Conservation (phyloP, 805 yeast species). For the Ogataea chonburiensis region DNA sequence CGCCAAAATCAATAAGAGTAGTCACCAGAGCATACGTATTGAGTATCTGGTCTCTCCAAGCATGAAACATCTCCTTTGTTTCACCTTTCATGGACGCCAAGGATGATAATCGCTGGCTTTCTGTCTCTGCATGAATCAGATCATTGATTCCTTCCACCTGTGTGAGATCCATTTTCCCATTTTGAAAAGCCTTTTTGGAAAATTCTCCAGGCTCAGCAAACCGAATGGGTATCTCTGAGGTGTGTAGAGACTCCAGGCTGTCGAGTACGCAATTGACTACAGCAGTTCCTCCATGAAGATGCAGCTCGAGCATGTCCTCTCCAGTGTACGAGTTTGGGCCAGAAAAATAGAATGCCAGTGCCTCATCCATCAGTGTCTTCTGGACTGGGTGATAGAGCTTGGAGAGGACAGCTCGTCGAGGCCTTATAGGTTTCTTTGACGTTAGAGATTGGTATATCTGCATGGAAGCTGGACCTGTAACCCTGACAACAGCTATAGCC, state of each 20-base stretch:
- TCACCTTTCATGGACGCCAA: slow-evolving; percentile 71
- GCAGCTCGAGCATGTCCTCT: slow-evolving; percentile 87
- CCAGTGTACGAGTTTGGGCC: slow-evolving; percentile 87
- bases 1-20: slow-evolving; percentile 92
- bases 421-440: slow-evolving; percentile 38
- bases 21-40: slow-evolving; percentile 71
- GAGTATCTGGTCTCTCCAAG: slow-evolving; percentile 70
- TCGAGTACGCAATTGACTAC: slow-evolving; percentile 66
- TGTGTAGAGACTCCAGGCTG: slow-evolving; percentile 57
- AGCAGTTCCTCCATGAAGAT: slow-evolving; percentile 91
- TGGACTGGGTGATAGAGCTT: slow-evolving; percentile 47
- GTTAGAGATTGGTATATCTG: slow-evolving; percentile 50
- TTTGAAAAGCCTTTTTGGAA: slow-evolving; percentile 80
- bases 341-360: slow-evolving; percentile 65
- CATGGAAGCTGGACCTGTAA: slow-evolving; percentile 68
- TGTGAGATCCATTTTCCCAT: slow-evolving; percentile 80
- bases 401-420: slow-evolving; percentile 57
- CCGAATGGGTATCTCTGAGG: slow-evolving; percentile 50
- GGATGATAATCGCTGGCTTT: slow-evolving; percentile 76
- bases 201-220: slow-evolving; percentile 95
- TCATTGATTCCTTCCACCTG: slow-evolving; percentile 89
- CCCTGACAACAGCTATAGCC: slow-evolving; percentile 82
- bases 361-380: slow-evolving; percentile 63
- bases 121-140: slow-evolving; percentile 92
- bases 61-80: slow-evolving; percentile 49